Base-by-base conservation (phyloP, 495 filamentous ascomycete species). In the Chlorociboria aeruginascens region DNA sequence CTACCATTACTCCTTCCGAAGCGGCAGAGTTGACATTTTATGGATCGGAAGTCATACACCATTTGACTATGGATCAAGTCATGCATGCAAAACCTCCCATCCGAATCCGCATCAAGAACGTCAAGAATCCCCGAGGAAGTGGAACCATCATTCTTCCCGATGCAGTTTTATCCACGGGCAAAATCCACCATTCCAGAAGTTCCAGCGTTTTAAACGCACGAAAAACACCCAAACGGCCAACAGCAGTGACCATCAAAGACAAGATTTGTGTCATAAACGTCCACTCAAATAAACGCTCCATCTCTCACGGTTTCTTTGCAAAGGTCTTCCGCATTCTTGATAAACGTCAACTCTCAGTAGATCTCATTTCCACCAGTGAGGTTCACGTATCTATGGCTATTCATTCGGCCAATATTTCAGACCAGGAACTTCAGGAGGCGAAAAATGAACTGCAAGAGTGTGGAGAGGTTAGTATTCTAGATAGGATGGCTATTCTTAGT, bases 31-130 rank as follows among this genome's bases (percentile, higher is more conserved):
- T 94, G 54, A 95, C 88, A 8, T 95, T 92, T 59, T 94, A 93
- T 61, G 88, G 88, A 52, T 89, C 85, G 13, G 87, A 94, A 63
- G 92, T 98, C 54, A 96, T 98, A 53, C 92, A 98, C 58, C 92
- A 92, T 42, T 83, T 95, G 59, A 98, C 92, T 45, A 97, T 98
- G 86, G 89, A 98, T 66, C 92, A 96, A 62, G 92, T 92, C 43
- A 95, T 97, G 63, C 84, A 81, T 43, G 89, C 90, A 3, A 75
- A 76, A 45, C 78, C 78, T 0, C 77, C 76, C 11, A 97, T 97
- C 62, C 86, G 83, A 8, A 93, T 96, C 56, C 85, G 92, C 48
- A 97, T 97, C 65, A 96, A 97, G 70, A 97, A 98, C 62, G 92
- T 97, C 60, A 89, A 93, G 69, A 95, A 96, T 57, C 88, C 93